Conservation (phyloP, 1,284 basidiomycete genomes). For the Leccinum fallax region DNA sequence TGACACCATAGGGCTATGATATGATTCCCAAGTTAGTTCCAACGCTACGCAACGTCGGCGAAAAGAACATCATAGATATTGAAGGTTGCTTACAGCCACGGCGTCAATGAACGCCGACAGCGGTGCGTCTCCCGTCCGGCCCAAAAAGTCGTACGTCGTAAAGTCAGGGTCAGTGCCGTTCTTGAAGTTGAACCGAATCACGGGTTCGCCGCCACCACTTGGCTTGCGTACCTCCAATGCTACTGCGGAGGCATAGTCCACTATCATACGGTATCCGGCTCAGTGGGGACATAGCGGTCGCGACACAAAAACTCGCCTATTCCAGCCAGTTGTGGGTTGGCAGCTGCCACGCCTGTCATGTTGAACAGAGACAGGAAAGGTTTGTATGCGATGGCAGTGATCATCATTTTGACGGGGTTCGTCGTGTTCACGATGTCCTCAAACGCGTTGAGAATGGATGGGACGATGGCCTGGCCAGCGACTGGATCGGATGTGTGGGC, state of each 20-base stretch:
- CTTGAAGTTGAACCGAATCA: conserved; percentile 76
- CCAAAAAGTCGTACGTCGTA: conserved; percentile 63
- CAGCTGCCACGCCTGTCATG: conserved; percentile 61
- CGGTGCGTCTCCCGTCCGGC: conserved; percentile 57
- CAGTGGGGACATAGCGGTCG: conserved; percentile 10
- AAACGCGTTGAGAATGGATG: conserved; percentile 63
- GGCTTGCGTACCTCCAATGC: conserved; percentile 70
- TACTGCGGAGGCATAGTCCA: conserved; percentile 73
- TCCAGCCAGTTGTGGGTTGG: conserved; percentile 58
- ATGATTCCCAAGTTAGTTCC: conserved; percentile 6
- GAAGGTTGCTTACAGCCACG: conserved; percentile 43
- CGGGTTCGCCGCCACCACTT: conserved; percentile 45
- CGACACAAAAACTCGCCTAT: conserved; percentile 50
- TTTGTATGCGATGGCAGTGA: conserved; percentile 76
- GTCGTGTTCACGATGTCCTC: conserved; percentile 58
- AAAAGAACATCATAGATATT: neutral
- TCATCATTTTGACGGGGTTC: conserved; percentile 65
- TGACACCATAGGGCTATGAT: conserved; percentile 49
- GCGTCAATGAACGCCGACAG: conserved; percentile 56
- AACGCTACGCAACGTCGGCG: neutral
- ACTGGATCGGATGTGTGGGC: conserved; percentile 43
- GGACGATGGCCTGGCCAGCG: conserved; percentile 67
- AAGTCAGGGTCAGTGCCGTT: conserved; percentile 68
- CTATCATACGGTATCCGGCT: conserved; percentile 36
- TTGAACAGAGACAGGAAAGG: conserved; percentile 83